These are phyloP conservation scores for Pythium vanterpoolii DNA, from an alignment of 352 stramenopile species.

Conservation along the genomic window DNA sequence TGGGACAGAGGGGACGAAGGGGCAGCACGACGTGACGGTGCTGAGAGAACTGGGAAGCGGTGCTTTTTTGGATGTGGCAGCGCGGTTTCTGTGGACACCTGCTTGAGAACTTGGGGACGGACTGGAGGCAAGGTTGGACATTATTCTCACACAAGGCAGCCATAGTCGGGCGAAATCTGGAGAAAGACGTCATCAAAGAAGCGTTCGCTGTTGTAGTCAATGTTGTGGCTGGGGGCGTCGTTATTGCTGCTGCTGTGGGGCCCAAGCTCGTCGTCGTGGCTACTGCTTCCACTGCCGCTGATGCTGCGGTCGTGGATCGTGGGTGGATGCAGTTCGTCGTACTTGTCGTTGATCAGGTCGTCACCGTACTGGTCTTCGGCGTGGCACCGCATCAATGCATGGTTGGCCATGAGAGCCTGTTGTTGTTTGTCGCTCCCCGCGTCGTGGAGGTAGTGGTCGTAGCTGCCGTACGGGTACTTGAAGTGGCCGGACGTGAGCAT, in stretches of 20 bases:
- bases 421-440: constrained; percentile 4
- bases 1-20: background rate
- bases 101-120: constrained; percentile 72
- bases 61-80: background rate
- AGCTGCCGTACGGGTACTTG: constrained; percentile 32
- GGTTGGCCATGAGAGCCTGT: constrained; percentile 1
- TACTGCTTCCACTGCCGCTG: background rate
- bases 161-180: constrained; percentile 82
- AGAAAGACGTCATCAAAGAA: constrained; percentile 79
- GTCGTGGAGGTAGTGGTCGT: constrained; percentile 32
- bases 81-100: background rate
- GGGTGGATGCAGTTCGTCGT: constrained; percentile 43
- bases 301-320: constrained; percentile 24
- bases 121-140: constrained; percentile 80
- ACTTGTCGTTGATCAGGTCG: constrained; percentile 46
- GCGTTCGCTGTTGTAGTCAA: constrained; percentile 67
- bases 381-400: background rate
- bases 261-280: constrained; percentile 27
- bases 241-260: too few relatives aligned
- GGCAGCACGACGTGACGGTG: background rate
- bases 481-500: background rate
- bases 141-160: constrained; percentile 76
- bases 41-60: too few relatives aligned
- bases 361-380: constrained; percentile 29
- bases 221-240: constrained; percentile 33